Conservation (phyloP, 1,139 yeast species). For the Debaryomyces robertsiae region DNA sequence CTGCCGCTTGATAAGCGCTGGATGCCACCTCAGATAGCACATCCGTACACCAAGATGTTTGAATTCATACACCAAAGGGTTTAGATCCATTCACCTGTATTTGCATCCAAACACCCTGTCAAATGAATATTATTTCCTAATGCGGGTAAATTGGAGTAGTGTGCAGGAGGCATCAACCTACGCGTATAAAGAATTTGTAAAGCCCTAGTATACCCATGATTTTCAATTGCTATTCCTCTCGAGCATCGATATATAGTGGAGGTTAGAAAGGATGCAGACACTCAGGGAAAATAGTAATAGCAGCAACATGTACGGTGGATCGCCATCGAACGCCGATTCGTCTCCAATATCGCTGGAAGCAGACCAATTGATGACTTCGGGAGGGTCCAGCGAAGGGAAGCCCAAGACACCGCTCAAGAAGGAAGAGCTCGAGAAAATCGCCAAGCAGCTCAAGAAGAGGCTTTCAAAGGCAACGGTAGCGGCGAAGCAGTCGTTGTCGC, state of each 20-base stretch:
- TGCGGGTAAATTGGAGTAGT: slow-evolving; percentile 6
- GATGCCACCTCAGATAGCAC: neutral
- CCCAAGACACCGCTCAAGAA: slow-evolving; percentile 45
- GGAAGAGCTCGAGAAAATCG: slow-evolving; percentile 51
- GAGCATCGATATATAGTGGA: neutral
- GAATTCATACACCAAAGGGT: neutral
- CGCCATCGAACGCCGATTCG: slow-evolving; percentile 7
- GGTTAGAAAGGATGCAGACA: slow-evolving; percentile 8
- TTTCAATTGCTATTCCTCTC: too few species aligned
- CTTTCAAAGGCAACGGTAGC: slow-evolving; percentile 48
- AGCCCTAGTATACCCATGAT: too few species aligned
- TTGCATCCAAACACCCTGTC: too few species aligned
- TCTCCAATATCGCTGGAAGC: slow-evolving; percentile 7
- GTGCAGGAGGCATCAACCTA: slow-evolving; percentile 6
- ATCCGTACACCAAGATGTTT: slow-evolving; percentile 1
- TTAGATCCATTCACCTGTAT: too few species aligned
- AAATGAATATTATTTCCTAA: slow-evolving; percentile 9
- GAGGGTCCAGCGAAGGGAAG: slow-evolving; percentile 14
- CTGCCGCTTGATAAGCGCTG: neutral
- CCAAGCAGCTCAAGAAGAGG: slow-evolving; percentile 47
- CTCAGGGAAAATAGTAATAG: slow-evolving; percentile 12
- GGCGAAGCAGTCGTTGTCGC: slow-evolving; percentile 44
- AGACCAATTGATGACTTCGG: slow-evolving; percentile 6
- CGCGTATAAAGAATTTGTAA: slow-evolving; percentile 8
- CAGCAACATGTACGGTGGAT: slow-evolving; percentile 5